These are phyloP conservation scores for Leishmania turanica DNA, from an alignment of 208 protist species.

Conservation along the genomic window DNA sequence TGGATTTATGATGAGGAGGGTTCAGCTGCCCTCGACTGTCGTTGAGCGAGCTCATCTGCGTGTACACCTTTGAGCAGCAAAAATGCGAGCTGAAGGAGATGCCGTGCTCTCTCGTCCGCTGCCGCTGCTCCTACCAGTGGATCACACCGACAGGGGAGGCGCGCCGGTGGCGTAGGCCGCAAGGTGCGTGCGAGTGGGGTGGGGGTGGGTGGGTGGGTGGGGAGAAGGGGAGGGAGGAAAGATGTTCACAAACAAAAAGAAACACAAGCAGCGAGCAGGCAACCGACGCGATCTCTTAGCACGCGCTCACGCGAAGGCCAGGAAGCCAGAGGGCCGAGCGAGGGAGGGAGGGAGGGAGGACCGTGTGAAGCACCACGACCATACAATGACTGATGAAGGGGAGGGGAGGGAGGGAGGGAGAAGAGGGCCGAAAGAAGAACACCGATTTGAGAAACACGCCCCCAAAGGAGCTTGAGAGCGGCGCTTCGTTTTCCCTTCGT, in stretches of 20 bases:
- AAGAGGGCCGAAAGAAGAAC: not conserved
- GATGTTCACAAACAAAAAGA: not conserved
- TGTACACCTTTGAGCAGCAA: not conserved
- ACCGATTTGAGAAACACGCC: not conserved
- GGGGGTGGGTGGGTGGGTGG: not conserved
- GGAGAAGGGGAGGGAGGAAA: not conserved
- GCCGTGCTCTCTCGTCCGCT: not conserved
- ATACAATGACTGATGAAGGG: not conserved
- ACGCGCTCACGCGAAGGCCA: not conserved
- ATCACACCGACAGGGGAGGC: not conserved
- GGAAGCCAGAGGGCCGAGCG: not conserved
- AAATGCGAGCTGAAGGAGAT: not conserved
- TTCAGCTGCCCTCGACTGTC: conserved; percentile 16
- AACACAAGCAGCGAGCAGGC: not conserved
- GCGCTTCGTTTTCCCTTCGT: not conserved
- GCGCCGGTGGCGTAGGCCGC: not conserved
- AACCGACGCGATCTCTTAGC: not conserved
- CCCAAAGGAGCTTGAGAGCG: not conserved
- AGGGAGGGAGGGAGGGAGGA: not conserved
- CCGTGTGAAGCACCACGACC: not conserved
- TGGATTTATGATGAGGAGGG: not conserved
- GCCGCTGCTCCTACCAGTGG: not conserved
- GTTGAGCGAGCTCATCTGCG: conserved; percentile 26
- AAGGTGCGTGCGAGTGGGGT: no score
- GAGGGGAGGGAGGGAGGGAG: no score